Base-by-base conservation (phyloP, 2,329 filamentous ascomycete species). In the Epichloe amarillans region DNA sequence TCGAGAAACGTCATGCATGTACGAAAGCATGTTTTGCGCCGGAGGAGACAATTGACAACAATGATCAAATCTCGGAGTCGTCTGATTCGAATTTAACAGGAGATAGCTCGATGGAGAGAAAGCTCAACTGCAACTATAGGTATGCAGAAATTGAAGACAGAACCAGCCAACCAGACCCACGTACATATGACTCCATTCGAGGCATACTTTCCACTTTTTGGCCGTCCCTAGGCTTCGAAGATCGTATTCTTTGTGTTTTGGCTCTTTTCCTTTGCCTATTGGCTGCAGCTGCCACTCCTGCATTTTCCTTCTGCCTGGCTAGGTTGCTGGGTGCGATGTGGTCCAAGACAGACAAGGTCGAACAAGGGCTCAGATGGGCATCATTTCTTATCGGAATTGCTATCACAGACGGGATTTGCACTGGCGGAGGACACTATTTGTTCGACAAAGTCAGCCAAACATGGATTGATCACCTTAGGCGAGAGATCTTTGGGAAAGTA, bases 221-320 rank as follows among this genome's bases (percentile, higher is more conserved):
- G 79, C 84, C 86, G 0, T 73, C 67, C 0, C 68, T 95, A 1
- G 67, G 70, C 1, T 60, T 58, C 48, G 66, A 56, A 6, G 72
- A 82, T 12, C 78, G 76, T 1, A 2, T 76, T 0, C 63, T 77
- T 12, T 67, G 94, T 1, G 30, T 83, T 0, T 50, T 77, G 2
- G 87, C 82, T 1, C 66, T 88, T 10, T n/a, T 77, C 0, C 73
- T 76, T 43, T 80, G 83, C 33, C 58, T 84, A 1, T 58, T 83
- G 0, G 81, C 86, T 45, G 83, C 86, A 3, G 77, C 74, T 3
- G 74, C 78, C 26, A 86, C 84, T 0, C 86, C 89, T 0, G 69
- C 79, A 0, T 96, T 96, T 58, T 84, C 88, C 0, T 88, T 77
- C 62, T 72, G 85, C 8, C 82, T 95, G 47, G 79, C 88, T 0